Conservation (phyloP, 352 stramenopile species). For the Saprolegnia parasitica region DNA sequence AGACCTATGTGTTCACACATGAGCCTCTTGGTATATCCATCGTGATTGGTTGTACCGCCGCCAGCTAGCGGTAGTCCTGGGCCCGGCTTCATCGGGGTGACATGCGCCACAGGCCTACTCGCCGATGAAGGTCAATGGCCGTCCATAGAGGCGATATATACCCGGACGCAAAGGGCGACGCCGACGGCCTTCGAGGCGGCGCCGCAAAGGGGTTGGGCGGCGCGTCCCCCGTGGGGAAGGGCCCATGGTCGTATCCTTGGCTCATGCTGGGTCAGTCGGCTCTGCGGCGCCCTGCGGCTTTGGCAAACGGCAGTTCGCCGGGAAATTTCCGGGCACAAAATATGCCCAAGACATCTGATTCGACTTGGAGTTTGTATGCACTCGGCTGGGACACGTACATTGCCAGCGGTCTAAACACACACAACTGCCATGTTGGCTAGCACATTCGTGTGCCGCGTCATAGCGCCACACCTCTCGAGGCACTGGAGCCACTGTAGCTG, state of each 20-base stretch:
- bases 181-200: background rate
- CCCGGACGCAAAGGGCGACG: slow-evolving; percentile 26
- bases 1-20: slow-evolving; percentile 5
- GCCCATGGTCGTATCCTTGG: background rate
- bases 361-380: background rate
- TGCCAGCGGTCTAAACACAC: too few species aligned
- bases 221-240: too few species aligned
- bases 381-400: background rate
- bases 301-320: background rate
- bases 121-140: background rate
- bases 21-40: background rate
- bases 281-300: background rate
- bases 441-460: too few species aligned
- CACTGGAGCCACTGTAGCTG: too few species aligned
- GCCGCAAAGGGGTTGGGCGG: background rate
- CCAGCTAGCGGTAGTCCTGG: slow-evolving; percentile 9
- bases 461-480: too few species aligned
- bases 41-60: background rate
- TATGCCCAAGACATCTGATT: background rate
- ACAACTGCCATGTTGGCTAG: too few species aligned
- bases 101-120: slow-evolving; percentile 22
- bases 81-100: slow-evolving; percentile 18
- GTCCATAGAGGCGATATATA: background rate
- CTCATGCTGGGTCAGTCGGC: slow-evolving; percentile 15
- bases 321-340: background rate